Evolutionary conservation across 2,329 filamentous ascomycete species (phyloP).

Genomic region (Sclerotinia minor): DNA sequence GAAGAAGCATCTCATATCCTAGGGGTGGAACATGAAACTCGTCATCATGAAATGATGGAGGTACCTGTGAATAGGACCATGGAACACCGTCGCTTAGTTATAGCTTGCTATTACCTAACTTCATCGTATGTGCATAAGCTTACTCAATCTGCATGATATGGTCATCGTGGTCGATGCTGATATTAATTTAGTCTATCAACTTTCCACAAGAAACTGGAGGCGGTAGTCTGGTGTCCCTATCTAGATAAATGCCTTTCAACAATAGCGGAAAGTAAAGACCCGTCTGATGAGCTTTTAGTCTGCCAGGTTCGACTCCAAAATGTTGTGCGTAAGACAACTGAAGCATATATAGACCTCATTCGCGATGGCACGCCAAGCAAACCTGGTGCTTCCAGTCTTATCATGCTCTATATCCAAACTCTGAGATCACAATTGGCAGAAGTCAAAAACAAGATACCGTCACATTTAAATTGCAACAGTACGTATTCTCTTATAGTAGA

Average conservation of each 20-base stretch:
- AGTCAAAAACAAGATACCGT: constrained; percentile 7
- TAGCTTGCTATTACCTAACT: constrained; percentile 15
- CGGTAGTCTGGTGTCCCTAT: constrained; percentile 18
- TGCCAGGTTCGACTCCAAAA: constrained; percentile 8
- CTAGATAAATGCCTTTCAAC: constrained; percentile 13
- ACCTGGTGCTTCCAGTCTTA: not conserved
- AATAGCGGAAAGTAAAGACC: constrained; percentile 4
- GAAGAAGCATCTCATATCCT: constrained; percentile 8
- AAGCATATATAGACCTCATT: constrained; percentile 15
- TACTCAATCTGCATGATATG: not conserved
- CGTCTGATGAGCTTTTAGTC: constrained; percentile 8
- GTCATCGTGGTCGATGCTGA: not conserved
- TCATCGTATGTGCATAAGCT: constrained; percentile 1
- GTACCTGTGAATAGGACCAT: constrained; percentile 11
- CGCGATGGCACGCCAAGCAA: constrained; percentile 10
- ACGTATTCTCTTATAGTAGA: not conserved
- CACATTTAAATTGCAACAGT: not conserved
- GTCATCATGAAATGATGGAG: constrained; percentile 14
- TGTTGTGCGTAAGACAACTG: not conserved
- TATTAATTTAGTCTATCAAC: constrained; percentile 5
- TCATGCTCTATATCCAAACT: constrained; percentile 17
- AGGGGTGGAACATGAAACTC: constrained; percentile 12
- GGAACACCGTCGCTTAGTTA: constrained; percentile 6
- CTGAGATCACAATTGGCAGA: constrained; percentile 8
- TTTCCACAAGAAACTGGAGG: constrained; percentile 13